These are phyloP conservation scores for Podila minutissima DNA, from an alignment of 192 early-diverging fungal species.

Conservation along the genomic window DNA sequence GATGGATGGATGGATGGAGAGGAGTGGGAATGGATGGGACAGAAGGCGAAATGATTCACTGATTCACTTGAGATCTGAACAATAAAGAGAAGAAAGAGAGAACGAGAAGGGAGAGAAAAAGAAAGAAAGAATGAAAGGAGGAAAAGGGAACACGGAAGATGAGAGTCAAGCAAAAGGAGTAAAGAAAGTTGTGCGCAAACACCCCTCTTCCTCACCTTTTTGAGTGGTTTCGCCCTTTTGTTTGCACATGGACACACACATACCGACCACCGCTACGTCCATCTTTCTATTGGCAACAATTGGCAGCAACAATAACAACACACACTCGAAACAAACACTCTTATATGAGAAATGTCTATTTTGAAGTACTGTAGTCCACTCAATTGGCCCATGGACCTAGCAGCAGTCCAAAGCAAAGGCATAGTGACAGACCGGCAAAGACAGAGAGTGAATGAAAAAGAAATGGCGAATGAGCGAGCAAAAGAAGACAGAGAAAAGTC, in stretches of 20 bases:
- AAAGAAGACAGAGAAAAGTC: not conserved
- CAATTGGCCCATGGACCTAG: too few relatives aligned
- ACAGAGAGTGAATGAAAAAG: too few relatives aligned
- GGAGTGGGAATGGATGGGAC: too few relatives aligned
- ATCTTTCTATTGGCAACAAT: too few relatives aligned
- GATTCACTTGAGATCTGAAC: not conserved
- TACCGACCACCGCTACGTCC: not conserved
- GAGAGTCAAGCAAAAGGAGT: not conserved
- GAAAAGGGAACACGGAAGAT: not conserved
- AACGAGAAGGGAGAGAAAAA: not conserved
- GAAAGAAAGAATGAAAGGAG: not conserved
- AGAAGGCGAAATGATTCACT: not conserved
- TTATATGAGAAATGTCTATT: too few relatives aligned
- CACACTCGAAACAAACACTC: too few relatives aligned
- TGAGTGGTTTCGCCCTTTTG: not conserved
- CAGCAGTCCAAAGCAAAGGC: too few relatives aligned
- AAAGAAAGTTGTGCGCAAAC: conserved; percentile 2
- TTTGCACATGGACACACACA: not conserved
- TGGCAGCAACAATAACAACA: too few relatives aligned
- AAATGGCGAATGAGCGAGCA: too few relatives aligned
- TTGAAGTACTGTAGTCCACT: too few relatives aligned
- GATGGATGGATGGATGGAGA: not conserved
- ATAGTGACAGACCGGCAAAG: too few relatives aligned
- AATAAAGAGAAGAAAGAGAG: not conserved
- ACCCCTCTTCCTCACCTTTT: not conserved